phyloP scores from a whole-genome alignment of 768 basidiomycete genomes.

The Agrocybe praecox region DNA sequence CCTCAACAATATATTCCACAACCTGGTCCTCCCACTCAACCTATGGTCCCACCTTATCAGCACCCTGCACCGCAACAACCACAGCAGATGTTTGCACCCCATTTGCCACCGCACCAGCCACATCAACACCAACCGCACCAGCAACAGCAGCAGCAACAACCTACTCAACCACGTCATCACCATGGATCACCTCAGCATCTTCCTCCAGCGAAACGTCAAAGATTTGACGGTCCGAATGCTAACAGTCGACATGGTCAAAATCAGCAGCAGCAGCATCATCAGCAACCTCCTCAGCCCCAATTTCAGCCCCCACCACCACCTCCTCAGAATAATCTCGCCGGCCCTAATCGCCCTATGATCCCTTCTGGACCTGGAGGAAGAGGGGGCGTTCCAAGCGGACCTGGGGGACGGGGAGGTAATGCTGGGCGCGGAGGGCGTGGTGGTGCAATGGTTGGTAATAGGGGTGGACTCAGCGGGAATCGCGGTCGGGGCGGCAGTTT shows the following conservation, averaged over 20 bases:
- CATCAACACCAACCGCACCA: conserved; percentile 44
- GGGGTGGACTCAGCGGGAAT: conserved; percentile 40
- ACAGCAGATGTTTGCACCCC: conserved; percentile 49
- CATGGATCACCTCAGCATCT: conserved; percentile 77
- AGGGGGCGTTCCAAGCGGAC: conserved; percentile 33
- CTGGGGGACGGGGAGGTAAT: conserved; percentile 40
- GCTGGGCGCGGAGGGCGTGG: conserved; percentile 53
- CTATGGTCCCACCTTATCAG: conserved; percentile 49
- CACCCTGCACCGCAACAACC: conserved; percentile 49
- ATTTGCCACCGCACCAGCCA: conserved; percentile 45
- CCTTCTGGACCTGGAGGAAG: conserved; percentile 34
- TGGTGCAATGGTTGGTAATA: conserved; percentile 47
- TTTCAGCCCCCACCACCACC: conserved; percentile 53
- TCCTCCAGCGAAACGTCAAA: conserved; percentile 91
- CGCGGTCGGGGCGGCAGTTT: conserved; percentile 46
- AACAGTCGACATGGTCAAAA: conserved; percentile 51
- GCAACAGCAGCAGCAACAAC: conserved; percentile 48
- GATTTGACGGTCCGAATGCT: conserved; percentile 78
- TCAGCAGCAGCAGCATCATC: conserved; percentile 52
- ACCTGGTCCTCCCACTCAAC: conserved; percentile 43
- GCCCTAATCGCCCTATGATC: conserved; percentile 38
- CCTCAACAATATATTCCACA: conserved; percentile 54
- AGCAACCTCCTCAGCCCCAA: conserved; percentile 70
- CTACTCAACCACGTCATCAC: conserved; percentile 54
- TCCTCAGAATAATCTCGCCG: conserved; percentile 37